Conservation (phyloP, 768 basidiomycete species). For the Hypholoma sublateritium region DNA sequence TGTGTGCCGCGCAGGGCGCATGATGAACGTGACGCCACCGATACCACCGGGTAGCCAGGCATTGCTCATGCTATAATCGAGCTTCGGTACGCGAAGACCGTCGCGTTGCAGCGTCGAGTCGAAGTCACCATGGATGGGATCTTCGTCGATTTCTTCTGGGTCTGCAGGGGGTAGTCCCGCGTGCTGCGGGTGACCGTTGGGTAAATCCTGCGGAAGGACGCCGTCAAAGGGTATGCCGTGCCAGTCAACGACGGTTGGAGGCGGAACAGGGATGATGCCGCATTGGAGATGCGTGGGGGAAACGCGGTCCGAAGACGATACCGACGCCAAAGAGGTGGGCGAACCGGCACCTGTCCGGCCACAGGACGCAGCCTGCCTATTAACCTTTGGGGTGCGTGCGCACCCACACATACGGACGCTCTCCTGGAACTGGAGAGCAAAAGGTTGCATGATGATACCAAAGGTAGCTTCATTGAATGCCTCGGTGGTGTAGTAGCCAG, state of each 20-base stretch:
- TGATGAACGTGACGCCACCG: constrained; percentile 16
- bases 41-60: constrained; percentile 39
- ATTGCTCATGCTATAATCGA: constrained; percentile 34
- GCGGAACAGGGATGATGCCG: constrained; percentile 13
- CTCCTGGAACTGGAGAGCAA: constrained; percentile 62
- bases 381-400: background rate
- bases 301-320: too few species aligned
- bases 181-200: constrained; percentile 4
- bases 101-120: background rate
- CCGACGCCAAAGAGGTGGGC: too few species aligned
- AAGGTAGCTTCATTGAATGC: constrained; percentile 33
- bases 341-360: too few species aligned
- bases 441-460: constrained; percentile 42
- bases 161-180: background rate
- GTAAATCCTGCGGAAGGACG: background rate
- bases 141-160: background rate
- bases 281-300: constrained; percentile 6
- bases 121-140: background rate
- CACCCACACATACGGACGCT: constrained; percentile 37
- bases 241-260: constrained; percentile 4
- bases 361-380: too few species aligned
- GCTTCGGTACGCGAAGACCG: background rate
- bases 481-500: constrained; percentile 6
- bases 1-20: background rate
- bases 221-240: constrained; percentile 1